Evolutionary conservation across 129 eudicot genomes (phyloP), one percentile per base, ranked within the genome.

Genomic region (Saussurea involucrata): DNA sequence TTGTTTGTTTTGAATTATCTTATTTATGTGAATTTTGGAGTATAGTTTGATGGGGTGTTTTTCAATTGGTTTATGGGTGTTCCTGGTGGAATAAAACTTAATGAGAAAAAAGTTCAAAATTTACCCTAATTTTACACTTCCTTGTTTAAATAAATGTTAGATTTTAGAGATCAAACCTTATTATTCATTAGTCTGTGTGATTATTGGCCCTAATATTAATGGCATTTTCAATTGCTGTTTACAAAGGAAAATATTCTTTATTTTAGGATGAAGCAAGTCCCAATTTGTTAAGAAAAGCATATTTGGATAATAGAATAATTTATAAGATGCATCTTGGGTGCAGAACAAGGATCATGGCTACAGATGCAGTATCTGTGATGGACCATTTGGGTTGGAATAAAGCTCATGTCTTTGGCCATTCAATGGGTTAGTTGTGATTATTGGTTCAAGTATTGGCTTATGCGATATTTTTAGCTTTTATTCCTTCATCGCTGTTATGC

Each of bases 371-470:
- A 61, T 92, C 96, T 69, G 73, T 95, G 31, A 88, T 95, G 95
- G 93, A 95, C 71, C 97, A 95, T 69, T 84, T 95, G 86, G 97
- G 95, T 63, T 95, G 99, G 99, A 72, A 76, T 74, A 90, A 88
- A 88, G 99, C 97, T 55, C 99, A 95, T 88, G 91, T 95, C 12
- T 89, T 95, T 72, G 99, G 99, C 24, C 99, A 95, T 81, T 95
- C 99, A 76, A 95, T 95, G 99, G 99, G 99, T 95, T 78, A 82
- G 95, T 82, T 68, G 58, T 49, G 31, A 33, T 63, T 18, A 37
- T 31, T 2, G 12, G 21, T 21, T 53, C 69, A 1, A 37, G 11
- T 70, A 4, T 36, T 12, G 24, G 25, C 36, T 10, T 20, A 3
- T 17, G 4, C 24, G 24, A 18, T 17, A 15, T 25, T 71, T 76